Evolutionary conservation across 1,139 yeast genomes (phyloP).

Genomic region (Kodamaea alishanica): DNA sequence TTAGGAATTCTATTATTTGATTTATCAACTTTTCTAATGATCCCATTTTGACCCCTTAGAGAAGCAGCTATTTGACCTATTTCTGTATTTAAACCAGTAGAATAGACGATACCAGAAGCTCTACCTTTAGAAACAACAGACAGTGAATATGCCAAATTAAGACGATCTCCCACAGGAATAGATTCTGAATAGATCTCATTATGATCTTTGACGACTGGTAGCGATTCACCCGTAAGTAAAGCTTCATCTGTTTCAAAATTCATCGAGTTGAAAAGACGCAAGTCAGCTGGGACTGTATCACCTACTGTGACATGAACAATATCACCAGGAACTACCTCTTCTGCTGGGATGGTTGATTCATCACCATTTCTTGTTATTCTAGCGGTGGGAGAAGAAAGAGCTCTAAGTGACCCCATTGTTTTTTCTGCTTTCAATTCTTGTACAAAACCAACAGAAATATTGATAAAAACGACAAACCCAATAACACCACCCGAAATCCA

Average conservation of each 20-base stretch:
- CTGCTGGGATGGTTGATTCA: conserved; percentile 32
- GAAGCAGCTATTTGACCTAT: conserved; percentile 48
- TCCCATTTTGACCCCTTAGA: conserved; percentile 25
- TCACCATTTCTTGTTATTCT: conserved; percentile 39
- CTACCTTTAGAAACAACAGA: conserved; percentile 47
- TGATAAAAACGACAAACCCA: conserved; percentile 39
- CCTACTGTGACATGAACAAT: conserved; percentile 42
- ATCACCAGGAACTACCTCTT: conserved; percentile 51
- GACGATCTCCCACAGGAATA: conserved; percentile 40
- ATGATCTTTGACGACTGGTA: conserved; percentile 35
- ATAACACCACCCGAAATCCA: conserved; percentile 86
- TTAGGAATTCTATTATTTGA: conserved; percentile 21
- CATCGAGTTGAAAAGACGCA: conserved; percentile 36
- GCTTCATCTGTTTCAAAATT: conserved; percentile 50
- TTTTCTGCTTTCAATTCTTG: conserved; percentile 38
- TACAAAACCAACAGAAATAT: conserved; percentile 30
- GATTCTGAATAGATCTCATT: conserved; percentile 22
- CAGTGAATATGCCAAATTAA: conserved; percentile 45
- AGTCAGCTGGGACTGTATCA: conserved; percentile 50
- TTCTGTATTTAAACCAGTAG: conserved; percentile 47
- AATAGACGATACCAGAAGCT: conserved; percentile 44
- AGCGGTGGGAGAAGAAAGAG: conserved; percentile 33
- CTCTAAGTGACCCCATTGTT: conserved; percentile 37
- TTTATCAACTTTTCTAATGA: conserved; percentile 23
- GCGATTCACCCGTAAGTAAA: conserved; percentile 52